Evolutionary conservation across 1,139 yeast genomes (phyloP), one percentile per base, ranked within the genome.

Genomic region (Blastobotrys arbuscula): DNA sequence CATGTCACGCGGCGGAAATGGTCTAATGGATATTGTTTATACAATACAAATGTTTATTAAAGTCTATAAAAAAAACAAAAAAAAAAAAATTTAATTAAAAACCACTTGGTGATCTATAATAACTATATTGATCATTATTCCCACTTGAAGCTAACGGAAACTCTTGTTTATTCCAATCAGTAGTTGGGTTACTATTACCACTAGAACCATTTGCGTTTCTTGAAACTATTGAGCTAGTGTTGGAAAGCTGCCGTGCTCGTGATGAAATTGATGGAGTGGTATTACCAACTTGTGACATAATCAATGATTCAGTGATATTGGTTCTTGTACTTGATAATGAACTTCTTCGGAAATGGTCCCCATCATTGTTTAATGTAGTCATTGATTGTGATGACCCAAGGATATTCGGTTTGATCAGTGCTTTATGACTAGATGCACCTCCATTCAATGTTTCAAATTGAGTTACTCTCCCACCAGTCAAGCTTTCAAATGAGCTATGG

Each of bases 131-230:
- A 31, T 38, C 47, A 19, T 43, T 43, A 10, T 12, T 26, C 3
- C 42, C 31, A n/a, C 42, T 38, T n/a, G 38, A 28, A 13, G 45
- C 45, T 35, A 44, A 28, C 6, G 47, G 47, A 37, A 44, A 37
- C 28, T 39, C 38, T 20, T 39, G 42, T 21, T 31, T 44, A 7
- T 41, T 6, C 47, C 47, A 44, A 24, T 44, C 47, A 13, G 21
- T 16, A 15, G 2, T 16, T 15, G n/a, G 26, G 13, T 36, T 36
- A 16, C 13, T 28, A 3, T 5, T 28, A 28, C 12, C 18, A 34
- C 13, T 34, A 18, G 38, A 18, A 4, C 12, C 5, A 16, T 19
- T 24, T 6, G 31, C 19, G 18, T 39, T 20, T 30, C 42, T 28
- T 23, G 23, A 34, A 34, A 10, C n/a, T 23, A 40, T 10, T 3